Evolutionary conservation across 2,329 filamentous ascomycete species (phyloP), one percentile per base, ranked within the genome.

Genomic region (Fusarium luffae): DNA sequence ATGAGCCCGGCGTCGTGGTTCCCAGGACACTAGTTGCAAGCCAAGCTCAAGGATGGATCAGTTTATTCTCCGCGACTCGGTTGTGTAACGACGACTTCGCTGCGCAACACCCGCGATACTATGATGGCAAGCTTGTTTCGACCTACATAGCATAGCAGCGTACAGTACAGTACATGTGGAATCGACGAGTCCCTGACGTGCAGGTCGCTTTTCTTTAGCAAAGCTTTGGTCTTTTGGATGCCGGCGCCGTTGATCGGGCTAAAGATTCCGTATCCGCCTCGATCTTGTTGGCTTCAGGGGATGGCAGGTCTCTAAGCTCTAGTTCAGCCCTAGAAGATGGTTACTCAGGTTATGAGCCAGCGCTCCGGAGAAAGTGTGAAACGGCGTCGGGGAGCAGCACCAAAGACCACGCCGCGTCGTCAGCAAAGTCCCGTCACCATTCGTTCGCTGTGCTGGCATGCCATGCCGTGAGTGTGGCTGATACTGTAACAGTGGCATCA

Each of bases 1-100:
- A 62, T 64, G 74, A 76, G 74, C 72, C 74, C 74, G 68, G 68
- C 66, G 63, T 68, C 58, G 70, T 77, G 76, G 75, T 77, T 76
- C 76, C 66, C 69, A 72, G 56, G 59, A 72, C 58, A 68, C 75
- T 77, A 77, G 74, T 76, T 52, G 63, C 65, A 75, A 77, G 72
- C 72, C 70, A 73, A 68, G 74, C 70, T 76, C 63, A 66, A 70
- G 68, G 69, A 73, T 71, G 68, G 69, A 70, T 74, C 68, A 70
- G 63, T 73, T 73, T 76, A 76, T 75, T 76, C 73, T 76, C 74
- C 74, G 74, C 71, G 69, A 68, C 66, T 73, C 68, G 63, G 66
- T 52, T 74, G 74, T 75, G 74, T 75, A 75, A 75, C 74, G 43
- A 68, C 58, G 59, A 60, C 63, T 66, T 74, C 58, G 69, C 66